phyloP scores from a whole-genome alignment of 352 stramenopile genomes.

The Phytophthora gonapodyides region DNA sequence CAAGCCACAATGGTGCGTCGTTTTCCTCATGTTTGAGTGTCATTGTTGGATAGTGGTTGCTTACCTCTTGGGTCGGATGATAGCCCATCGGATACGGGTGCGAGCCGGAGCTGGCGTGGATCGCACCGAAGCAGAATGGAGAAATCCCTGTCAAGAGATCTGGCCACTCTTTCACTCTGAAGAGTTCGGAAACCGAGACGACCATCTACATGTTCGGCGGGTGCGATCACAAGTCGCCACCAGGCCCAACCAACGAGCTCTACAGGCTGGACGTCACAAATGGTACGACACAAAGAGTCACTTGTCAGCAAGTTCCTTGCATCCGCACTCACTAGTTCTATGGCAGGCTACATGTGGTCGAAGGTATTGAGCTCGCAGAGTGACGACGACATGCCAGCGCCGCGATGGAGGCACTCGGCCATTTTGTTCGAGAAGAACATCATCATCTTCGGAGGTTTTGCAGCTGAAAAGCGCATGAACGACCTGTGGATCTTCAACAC shows the following conservation, averaged over 20 bases:
- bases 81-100: constrained; percentile 83
- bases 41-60: background rate
- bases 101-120: constrained; percentile 91
- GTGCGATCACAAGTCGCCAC: constrained; percentile 90
- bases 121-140: constrained; percentile 88
- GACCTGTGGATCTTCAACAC: constrained; percentile 97
- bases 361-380: constrained; percentile 46
- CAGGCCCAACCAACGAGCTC: constrained; percentile 94
- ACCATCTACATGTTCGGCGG: constrained; percentile 89
- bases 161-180: constrained; percentile 94
- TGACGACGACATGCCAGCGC: constrained; percentile 65
- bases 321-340: constrained; percentile 3
- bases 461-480: constrained; percentile 93
- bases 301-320: background rate
- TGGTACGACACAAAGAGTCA: constrained; percentile 29
- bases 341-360: constrained; percentile 68
- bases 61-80: constrained; percentile 19
- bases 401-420: constrained; percentile 87
- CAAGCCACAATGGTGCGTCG: constrained; percentile 33
- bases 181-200: constrained; percentile 69
- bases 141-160: constrained; percentile 95
- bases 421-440: constrained; percentile 86
- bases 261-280: constrained; percentile 93
- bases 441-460: constrained; percentile 96
- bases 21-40: background rate